Percentiles rank a stretch among this genome's conserved stretches.
phyloP scores from a whole-genome alignment of 78 protist genomes.

The Dictyostelium discoideum region dicty_2.7 NC_007088.5:4846501-4847000 shows the following conservation, averaged over 20 bases:
- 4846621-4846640: constrained; percentile 7
- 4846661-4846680: not conserved
- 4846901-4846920: not conserved
- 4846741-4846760: not conserved
- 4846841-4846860: not conserved
- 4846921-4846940: not conserved
- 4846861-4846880: not conserved
- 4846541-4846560: not conserved
- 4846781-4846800: no score
- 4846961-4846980: not conserved
- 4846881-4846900: not conserved
- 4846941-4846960: not conserved
- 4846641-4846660: constrained; percentile 40
- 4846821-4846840: no score
- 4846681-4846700: not conserved
- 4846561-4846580: not conserved
- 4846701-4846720: not conserved
- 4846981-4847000: not conserved
- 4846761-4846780: not conserved
- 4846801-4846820: no score
- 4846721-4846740: not conserved
- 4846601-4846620: constrained; percentile 15
- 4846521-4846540: not conserved
- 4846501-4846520: constrained; percentile 12
- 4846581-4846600: not conserved